A percentile compares a stretch with the other conserved stretches of the same genome.
Conservation (phyloP, 2,329 filamentous ascomycete genomes). For the Cyanodermella asteris region DNA sequence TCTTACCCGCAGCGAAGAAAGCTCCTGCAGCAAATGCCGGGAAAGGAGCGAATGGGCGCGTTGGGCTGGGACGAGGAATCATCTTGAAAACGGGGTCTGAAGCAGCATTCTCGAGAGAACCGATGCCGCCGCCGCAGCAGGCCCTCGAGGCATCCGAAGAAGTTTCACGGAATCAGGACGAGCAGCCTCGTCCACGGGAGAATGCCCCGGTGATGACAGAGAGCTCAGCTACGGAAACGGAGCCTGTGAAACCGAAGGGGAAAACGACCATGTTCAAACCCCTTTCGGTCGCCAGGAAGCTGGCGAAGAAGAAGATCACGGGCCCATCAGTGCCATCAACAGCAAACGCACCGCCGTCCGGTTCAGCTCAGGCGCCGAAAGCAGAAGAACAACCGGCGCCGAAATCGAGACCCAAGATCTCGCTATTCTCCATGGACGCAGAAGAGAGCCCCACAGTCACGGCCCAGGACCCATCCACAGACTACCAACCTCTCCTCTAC, state of each 20-base stretch:
- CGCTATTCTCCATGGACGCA: slow-evolving; percentile 43
- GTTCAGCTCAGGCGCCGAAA: slow-evolving; percentile 4
- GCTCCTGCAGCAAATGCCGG: slow-evolving; percentile 12
- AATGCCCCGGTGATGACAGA: too few relatives aligned
- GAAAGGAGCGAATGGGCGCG: slow-evolving; percentile 11
- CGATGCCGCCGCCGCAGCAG: slow-evolving; percentile 14
- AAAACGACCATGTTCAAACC: slow-evolving; percentile 79
- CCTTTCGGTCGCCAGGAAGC: slow-evolving; percentile 58
- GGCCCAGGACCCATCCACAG: slow-evolving; percentile 2
- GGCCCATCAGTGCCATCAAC: too few relatives aligned
- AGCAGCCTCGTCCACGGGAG: too few relatives aligned
- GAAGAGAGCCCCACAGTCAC: slow-evolving; percentile 12
- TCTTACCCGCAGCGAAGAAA: slow-evolving; percentile 66
- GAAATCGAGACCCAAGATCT: slow-evolving; percentile 36
- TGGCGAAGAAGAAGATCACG: slow-evolving; percentile 48
- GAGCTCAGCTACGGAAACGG: slow-evolving; percentile 3
- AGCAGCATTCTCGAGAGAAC: slow-evolving; percentile 54
- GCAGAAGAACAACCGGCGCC: slow-evolving; percentile 5
- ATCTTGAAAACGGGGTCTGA: slow-evolving; percentile 65
- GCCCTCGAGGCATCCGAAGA: too few relatives aligned
- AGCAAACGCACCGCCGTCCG: too few relatives aligned
- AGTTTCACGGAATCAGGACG: too few relatives aligned
- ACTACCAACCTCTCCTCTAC: slow-evolving; percentile 27
- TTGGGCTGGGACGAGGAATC: slow-evolving; percentile 31
- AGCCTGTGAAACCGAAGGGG: slow-evolving; percentile 34